These are phyloP conservation scores for Ulota crispa DNA, from an alignment of 225 moss, liverwort and hornwort genomes.

Conservation along the genomic window DNA sequence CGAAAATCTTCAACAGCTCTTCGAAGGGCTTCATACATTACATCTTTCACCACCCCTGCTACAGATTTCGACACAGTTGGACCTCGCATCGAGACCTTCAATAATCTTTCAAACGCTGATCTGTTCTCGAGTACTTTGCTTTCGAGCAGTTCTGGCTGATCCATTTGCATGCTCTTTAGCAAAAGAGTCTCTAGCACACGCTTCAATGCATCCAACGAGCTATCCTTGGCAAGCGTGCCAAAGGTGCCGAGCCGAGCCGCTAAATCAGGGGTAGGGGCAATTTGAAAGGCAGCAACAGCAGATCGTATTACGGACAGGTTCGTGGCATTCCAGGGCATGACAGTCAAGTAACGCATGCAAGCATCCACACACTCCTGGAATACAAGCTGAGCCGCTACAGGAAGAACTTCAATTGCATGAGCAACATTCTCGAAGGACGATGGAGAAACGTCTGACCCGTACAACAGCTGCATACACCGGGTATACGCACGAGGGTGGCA, in stretches of 20 bases:
- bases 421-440: constrained; percentile 50
- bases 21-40: constrained; percentile 53
- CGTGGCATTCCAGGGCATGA: constrained; percentile 48
- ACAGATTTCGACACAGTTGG: constrained; percentile 48
- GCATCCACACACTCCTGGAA: constrained; percentile 52
- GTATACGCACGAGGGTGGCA: constrained; percentile 49
- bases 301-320: constrained; percentile 39
- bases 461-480: constrained; percentile 48
- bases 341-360: constrained; percentile 57
- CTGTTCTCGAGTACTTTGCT: constrained; percentile 56
- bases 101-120: constrained; percentile 47
- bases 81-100: constrained; percentile 48
- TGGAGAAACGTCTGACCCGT: constrained; percentile 40
- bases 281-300: constrained; percentile 46
- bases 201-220: constrained; percentile 47
- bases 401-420: constrained; percentile 52
- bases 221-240: constrained; percentile 48
- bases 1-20: constrained; percentile 52
- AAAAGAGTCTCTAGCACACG: constrained; percentile 46
- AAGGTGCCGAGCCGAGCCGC: constrained; percentile 49
- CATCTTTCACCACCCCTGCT: constrained; percentile 45
- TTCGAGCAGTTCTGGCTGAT: constrained; percentile 46
- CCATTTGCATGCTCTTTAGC: constrained; percentile 49
- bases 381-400: constrained; percentile 50
- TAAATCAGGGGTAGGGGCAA: constrained; percentile 46